A percentile compares a stretch with the other conserved stretches of the same genome.
phyloP scores from a whole-genome alignment of 73 alveolate genomes.

The Stentor coeruleus region DNA sequence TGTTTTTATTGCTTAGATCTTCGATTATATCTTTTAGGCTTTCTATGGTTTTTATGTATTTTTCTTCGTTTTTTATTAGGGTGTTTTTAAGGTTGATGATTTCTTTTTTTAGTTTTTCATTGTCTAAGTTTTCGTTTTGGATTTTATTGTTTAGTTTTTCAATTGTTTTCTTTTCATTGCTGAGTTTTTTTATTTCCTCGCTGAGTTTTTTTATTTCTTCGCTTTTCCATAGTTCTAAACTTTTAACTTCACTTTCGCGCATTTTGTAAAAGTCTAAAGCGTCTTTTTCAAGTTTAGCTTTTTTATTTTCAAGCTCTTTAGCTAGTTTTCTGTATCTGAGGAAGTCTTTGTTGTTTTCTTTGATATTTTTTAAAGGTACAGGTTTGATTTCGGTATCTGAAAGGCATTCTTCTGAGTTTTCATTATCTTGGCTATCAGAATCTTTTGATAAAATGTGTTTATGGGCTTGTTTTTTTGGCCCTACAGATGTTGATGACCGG shows the following conservation, averaged over 20 bases:
- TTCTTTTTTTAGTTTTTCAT: slow-evolving; percentile 66
- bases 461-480: background rate
- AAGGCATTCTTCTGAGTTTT: background rate
- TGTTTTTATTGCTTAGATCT: slow-evolving; percentile 70
- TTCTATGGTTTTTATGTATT: slow-evolving; percentile 78
- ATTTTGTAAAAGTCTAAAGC: slow-evolving; percentile 47
- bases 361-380: background rate
- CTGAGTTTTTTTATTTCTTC: slow-evolving; percentile 64
- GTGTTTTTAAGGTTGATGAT: slow-evolving; percentile 74
- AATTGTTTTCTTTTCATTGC: slow-evolving; percentile 47
- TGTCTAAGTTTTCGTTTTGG: no score
- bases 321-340: background rate
- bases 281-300: slow-evolving; percentile 36
- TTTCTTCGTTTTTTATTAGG: slow-evolving; percentile 70
- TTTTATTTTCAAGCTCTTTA: slow-evolving; percentile 6
- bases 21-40: slow-evolving; percentile 77
- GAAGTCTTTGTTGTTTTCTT: background rate
- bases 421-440: background rate
- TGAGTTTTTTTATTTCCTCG: slow-evolving; percentile 53
- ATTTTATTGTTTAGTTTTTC: slow-evolving; percentile 82
- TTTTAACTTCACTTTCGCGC: slow-evolving; percentile 52
- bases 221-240: slow-evolving; percentile 57
- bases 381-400: background rate
- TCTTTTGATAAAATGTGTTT: background rate
- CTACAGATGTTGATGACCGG: background rate